Evolutionary conservation across 345 rosid genomes (phyloP).

Genomic region (Excoecaria agallocha): DNA sequence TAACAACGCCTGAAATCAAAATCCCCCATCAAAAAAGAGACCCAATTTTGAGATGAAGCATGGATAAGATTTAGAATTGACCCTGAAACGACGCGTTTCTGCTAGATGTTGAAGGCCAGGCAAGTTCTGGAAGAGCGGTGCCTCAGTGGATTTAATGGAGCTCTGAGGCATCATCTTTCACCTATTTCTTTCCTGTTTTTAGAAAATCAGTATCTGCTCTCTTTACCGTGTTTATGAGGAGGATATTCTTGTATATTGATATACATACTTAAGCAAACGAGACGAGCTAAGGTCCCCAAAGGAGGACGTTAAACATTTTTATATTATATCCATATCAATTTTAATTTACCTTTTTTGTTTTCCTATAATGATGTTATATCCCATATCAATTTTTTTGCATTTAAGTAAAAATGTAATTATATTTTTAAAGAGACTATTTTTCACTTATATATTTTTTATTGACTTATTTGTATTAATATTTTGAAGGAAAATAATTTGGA

Average conservation of each 20-base stretch:
- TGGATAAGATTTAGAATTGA: conserved; percentile 7
- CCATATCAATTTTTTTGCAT: no score
- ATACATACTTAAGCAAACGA: no score
- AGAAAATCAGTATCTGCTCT: background rate
- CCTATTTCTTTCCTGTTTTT: background rate
- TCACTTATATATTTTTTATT: no score
- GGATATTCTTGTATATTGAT: background rate
- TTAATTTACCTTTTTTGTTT: no score
- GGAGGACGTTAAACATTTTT: no score
- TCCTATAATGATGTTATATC: no score
- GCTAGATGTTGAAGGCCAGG: conserved; percentile 61
- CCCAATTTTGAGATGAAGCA: background rate
- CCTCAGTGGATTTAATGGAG: conserved; percentile 22
- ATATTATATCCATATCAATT: no score
- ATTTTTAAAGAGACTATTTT: no score
- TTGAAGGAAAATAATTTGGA: background rate
- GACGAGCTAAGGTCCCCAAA: no score
- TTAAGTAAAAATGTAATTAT: no score
- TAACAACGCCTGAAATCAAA: conserved; percentile 70
- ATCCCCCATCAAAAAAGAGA: background rate
- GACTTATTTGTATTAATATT: no score
- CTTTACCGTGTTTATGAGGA: background rate
- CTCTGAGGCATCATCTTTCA: conserved; percentile 11
- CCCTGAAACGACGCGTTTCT: conserved; percentile 81
- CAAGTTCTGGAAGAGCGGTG: conserved; percentile 50